Conservation (phyloP, 768 basidiomycete genomes). For the Cubamyces lactineus region DNA sequence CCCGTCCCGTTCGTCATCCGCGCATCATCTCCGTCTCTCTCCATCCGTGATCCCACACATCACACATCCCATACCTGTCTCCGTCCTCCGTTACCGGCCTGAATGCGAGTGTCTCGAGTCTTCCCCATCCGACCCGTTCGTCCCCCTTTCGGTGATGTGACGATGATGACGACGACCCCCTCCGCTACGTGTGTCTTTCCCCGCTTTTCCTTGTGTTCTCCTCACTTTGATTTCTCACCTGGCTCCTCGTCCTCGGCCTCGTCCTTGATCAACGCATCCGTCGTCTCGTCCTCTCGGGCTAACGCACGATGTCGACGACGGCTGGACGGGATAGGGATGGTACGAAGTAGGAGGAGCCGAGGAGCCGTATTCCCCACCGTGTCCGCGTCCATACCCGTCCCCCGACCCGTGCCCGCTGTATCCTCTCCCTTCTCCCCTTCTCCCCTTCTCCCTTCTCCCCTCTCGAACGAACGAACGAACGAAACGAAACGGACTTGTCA, state of each 20-base stretch:
- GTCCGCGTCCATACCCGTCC: conserved; percentile 1
- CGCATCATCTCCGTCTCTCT: neutral
- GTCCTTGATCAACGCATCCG: no score
- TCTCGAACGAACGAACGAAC: no score
- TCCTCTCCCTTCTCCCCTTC: neutral
- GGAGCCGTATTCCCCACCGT: neutral
- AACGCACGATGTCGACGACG: no score
- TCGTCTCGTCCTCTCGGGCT: no score
- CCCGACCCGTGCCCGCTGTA: neutral
- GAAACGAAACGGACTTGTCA: no score
- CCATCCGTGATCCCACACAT: neutral
- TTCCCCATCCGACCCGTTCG: no score
- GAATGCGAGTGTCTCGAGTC: no score
- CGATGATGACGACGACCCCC: no score
- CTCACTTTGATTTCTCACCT: neutral
- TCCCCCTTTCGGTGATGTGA: no score
- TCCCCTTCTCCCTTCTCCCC: neutral
- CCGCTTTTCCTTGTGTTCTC: neutral
- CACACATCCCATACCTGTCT: neutral
- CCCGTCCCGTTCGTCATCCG: neutral
- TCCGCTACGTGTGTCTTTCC: conserved; percentile 5
- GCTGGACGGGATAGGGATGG: no score
- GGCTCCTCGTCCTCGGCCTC: neutral
- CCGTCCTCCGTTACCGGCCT: neutral
- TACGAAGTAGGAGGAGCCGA: no score